A percentile compares a stretch with the other conserved stretches of the same genome.
Conservation (phyloP, 495 filamentous ascomycete species). For the Articulospora tetracladia region DNA sequence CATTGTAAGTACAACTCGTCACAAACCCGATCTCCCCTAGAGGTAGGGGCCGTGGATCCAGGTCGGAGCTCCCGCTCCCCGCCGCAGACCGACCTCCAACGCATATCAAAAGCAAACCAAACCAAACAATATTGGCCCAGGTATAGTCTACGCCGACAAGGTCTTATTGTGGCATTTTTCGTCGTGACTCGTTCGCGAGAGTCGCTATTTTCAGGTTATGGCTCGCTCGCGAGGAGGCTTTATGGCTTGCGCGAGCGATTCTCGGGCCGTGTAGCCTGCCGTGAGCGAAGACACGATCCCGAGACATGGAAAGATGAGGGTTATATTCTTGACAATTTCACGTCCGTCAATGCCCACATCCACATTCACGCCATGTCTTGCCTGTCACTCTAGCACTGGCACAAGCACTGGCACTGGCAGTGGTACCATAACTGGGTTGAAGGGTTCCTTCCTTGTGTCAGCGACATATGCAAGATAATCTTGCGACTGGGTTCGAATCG, state of each 20-base stretch:
- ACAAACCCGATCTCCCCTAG: background rate
- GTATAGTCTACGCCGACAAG: background rate
- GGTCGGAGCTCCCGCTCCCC: background rate
- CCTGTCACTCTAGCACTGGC: background rate
- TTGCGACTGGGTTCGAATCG: background rate
- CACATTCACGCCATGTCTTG: background rate
- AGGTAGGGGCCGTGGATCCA: no score
- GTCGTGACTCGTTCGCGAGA: no score
- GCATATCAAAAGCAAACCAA: background rate
- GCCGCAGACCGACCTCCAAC: background rate
- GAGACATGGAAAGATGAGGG: background rate
- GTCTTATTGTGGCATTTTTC: background rate
- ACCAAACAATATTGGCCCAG: background rate
- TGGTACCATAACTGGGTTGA: no score
- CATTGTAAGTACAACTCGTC: background rate
- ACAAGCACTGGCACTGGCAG: no score
- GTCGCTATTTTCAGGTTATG: no score
- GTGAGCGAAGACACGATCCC: background rate
- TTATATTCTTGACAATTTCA: no score
- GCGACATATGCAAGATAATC: background rate
- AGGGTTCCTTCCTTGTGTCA: no score
- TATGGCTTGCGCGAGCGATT: background rate
- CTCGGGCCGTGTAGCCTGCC: background rate
- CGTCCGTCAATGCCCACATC: no score
- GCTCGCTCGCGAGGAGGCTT: background rate